Conservation (phyloP, 495 filamentous ascomycete genomes). For the Penicillium coffeae region DNA sequence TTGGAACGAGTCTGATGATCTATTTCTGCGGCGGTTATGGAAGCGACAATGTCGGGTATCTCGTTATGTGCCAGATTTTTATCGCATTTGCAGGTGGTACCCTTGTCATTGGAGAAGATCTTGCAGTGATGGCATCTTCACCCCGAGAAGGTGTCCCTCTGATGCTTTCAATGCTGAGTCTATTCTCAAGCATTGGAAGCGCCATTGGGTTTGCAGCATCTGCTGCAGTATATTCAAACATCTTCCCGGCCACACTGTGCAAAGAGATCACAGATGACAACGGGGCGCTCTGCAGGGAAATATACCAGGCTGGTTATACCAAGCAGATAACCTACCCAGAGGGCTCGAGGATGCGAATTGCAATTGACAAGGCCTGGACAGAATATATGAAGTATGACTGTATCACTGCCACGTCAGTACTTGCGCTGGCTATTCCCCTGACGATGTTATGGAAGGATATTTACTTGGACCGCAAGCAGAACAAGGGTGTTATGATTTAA, state of each 20-base stretch:
- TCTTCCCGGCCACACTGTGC: constrained; percentile 53
- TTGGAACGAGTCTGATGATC: constrained; percentile 59
- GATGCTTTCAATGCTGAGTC: constrained; percentile 33
- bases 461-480: background rate
- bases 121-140: constrained; percentile 65
- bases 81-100: constrained; percentile 61
- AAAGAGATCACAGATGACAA: constrained; percentile 51
- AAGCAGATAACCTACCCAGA: constrained; percentile 50
- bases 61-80: constrained; percentile 73
- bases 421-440: constrained; percentile 13
- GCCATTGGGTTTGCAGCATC: constrained; percentile 59
- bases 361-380: constrained; percentile 55
- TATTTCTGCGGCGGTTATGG: constrained; percentile 58
- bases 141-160: constrained; percentile 53
- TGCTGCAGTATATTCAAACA: constrained; percentile 43
- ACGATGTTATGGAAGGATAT: background rate
- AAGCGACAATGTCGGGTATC: constrained; percentile 50
- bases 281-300: constrained; percentile 11
- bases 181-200: constrained; percentile 60
- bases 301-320: constrained; percentile 10
- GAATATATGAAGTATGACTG: constrained; percentile 54
- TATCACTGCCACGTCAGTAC: constrained; percentile 37
- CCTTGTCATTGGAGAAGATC: constrained; percentile 60
- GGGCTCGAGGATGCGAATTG: constrained; percentile 49
- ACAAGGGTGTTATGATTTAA: background rate